Evolutionary conservation across 768 basidiomycete species (phyloP), one percentile per base, ranked within the genome.

Genomic region (Lactarius psammicola): DNA sequence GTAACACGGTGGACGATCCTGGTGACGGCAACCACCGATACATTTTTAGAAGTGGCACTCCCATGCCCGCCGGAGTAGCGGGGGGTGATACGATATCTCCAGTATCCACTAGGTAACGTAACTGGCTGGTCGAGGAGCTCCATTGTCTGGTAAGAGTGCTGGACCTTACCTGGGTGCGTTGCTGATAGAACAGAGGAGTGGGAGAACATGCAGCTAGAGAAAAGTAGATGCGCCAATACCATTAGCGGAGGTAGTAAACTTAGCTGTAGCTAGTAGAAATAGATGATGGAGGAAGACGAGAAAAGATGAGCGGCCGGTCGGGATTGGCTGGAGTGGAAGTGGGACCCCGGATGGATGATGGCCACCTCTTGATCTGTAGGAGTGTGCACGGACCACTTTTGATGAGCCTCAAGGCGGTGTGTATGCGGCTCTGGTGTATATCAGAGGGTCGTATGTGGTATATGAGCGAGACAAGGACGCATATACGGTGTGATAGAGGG

Each of bases 331-430:
- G 26, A 26, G 53, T 17, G 56, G 18, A 36, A 46, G 61, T 23
- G 40, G 65, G 60, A 62, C 56, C 61, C 56, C 60, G 64, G 59
- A 55, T 42, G 55, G 31, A 17, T 57, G 61, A 59, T 55, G 13
- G 61, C 4, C 60, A 31, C 18, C 34, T 31, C 54, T 61, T 28
- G 55, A 36, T 42, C 63, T 56, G 42, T 40, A 30, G 36, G 36
- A 38, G 51, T 6, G 42, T 57, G 60, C 59, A 65, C 54, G 60
- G 64, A 51, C 64, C 64, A 65, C 54, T n/a, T 54, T 36, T 49
- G 44, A 59, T 34, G 33, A 26, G 53, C 26, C 34, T 53, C 63
- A 30, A 51, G 36, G 49, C 17, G 10, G 26, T 23, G 15, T 53
- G 23, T 53, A 55, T 38, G 60, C 53, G 26, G 33, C 28, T 62